Evolutionary conservation across 768 basidiomycete species (phyloP).

Genomic region (Rossbeevera mucosa): DNA sequence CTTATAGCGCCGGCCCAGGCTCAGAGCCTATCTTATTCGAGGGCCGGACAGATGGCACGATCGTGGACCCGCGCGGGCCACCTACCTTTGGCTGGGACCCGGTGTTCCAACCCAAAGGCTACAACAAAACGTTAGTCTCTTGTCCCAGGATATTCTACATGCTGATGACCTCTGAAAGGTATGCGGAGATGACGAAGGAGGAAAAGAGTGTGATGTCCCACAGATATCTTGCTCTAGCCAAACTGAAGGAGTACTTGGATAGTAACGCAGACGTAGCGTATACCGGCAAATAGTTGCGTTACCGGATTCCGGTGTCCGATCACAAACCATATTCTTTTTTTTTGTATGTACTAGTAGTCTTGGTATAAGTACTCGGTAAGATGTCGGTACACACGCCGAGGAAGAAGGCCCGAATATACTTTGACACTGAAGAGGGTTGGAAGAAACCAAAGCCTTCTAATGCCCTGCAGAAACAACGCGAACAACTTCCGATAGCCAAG

Average conservation of each 20-base stretch:
- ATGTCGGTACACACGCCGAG: constrained; percentile 23
- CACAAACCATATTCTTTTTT: background rate
- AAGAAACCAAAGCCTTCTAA: constrained; percentile 8
- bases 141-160: background rate
- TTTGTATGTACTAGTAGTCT: background rate
- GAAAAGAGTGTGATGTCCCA: constrained; percentile 67
- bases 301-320: constrained; percentile 19
- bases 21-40: constrained; percentile 78
- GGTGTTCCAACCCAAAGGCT: constrained; percentile 73
- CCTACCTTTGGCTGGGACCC: constrained; percentile 89
- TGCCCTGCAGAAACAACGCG: constrained; percentile 57
- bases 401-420: constrained; percentile 23
- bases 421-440: constrained; percentile 17
- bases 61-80: constrained; percentile 81
- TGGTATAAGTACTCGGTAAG: background rate
- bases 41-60: constrained; percentile 82
- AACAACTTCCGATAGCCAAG: constrained; percentile 72
- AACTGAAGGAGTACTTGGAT: constrained; percentile 39
- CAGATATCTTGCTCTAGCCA: constrained; percentile 58
- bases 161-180: constrained; percentile 33
- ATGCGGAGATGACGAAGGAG: constrained; percentile 61
- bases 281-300: constrained; percentile 9
- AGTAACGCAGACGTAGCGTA: background rate
- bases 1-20: constrained; percentile 83
- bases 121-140: constrained; percentile 65